Evolutionary conservation across 2,329 filamentous ascomycete species (phyloP), one percentile per base, ranked within the genome.

Genomic region (Clonostachys byssicola): DNA sequence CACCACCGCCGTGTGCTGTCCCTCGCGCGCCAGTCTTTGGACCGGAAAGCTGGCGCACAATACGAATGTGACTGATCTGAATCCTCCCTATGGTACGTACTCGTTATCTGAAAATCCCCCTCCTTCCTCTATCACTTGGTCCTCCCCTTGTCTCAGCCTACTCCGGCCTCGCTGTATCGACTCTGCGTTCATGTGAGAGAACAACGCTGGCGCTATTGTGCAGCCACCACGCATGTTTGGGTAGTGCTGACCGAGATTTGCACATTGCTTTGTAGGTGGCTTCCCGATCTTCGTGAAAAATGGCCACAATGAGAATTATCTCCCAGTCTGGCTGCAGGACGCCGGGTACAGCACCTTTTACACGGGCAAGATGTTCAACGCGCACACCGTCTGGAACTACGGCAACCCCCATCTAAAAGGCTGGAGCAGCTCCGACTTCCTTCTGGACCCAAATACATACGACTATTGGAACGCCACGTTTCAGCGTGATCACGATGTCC

Each of bases 391-490:
- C 1, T 53, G 63, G 5, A 79, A 77, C 54, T 80, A 77, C 54
- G 54, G 77, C 50, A 64, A 68, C n/a, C 75, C 81, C 0, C 72
- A 68, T 47, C 67, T 76, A 0, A 70, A 66, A 3, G 83, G 81
- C 2, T 86, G 76, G 65, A 83, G 72, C 23, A 71, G 70, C 0
- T 80, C 78, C 1, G 62, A 68, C 43, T 74, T 85, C 53, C 66
- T 86, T 2, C 66, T 87, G 2, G 83, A 88, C 51, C 84, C 85
- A 0, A 78, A 73, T 52, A 89, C 85, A 0, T 89, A 89, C 58
- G 68, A 77, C 30, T 89, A 88, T 58, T 70, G 81, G 17, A 87
- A 88, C 57, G 71, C 78, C 2, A 83, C 76, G 7, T 85, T 81
- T 58, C 77, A 84, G 49, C 72, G 79, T 9, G 84, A 89, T 53